These are phyloP conservation scores for Eucalyptus cloeziana DNA, from an alignment of 345 rosid species.

Conservation along the genomic window DNA sequence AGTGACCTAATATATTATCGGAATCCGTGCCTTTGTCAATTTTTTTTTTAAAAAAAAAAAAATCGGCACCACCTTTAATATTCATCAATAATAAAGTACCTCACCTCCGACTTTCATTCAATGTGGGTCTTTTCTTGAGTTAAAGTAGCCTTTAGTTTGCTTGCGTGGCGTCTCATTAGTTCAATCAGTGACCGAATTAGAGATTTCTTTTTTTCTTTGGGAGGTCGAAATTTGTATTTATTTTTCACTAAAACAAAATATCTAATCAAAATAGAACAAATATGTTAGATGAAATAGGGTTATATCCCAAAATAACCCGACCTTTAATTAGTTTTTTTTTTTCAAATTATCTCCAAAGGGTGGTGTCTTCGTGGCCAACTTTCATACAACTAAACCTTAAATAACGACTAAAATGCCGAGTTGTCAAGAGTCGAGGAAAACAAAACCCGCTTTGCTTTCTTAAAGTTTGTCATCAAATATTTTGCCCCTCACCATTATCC, in stretches of 20 bases:
- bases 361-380: neutral
- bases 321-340: neutral
- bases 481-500: neutral
- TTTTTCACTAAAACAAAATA: neutral
- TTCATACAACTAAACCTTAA: neutral
- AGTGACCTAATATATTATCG: neutral
- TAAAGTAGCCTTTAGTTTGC: neutral
- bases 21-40: neutral
- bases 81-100: neutral
- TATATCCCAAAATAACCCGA: neutral
- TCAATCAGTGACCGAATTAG: neutral
- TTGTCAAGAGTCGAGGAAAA: neutral
- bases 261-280: neutral
- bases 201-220: neutral
- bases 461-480: neutral
- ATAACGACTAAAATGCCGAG: neutral
- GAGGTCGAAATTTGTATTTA: neutral
- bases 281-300: neutral
- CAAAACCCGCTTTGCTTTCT: neutral
- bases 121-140: neutral
- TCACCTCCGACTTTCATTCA: neutral
- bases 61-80: neutral
- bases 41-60: neutral
- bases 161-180: neutral
- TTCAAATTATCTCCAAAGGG: neutral